Percentiles rank a stretch among this genome's conserved stretches.
Evolutionary conservation across 2,329 filamentous ascomycete genomes (phyloP).

Genomic region (Fonsecaea nubica): DNA sequence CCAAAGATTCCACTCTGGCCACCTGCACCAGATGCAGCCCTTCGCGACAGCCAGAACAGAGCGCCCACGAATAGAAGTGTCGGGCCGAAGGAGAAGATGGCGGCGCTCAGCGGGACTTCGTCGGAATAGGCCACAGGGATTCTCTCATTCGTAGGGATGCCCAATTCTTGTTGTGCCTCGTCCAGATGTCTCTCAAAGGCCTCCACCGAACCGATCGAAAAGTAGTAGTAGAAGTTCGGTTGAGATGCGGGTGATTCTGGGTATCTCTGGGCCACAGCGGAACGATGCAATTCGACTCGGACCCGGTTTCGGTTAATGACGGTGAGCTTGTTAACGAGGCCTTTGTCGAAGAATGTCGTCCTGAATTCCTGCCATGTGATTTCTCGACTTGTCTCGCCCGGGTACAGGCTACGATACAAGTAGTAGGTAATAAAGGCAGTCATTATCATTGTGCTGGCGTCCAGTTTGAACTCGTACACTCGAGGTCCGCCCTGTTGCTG

Average conservation of each 20-base stretch:
- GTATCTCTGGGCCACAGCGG: slow-evolving; percentile 73
- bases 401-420: slow-evolving; percentile 69
- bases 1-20: slow-evolving; percentile 83
- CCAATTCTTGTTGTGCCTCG: slow-evolving; percentile 83
- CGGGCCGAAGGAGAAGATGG: slow-evolving; percentile 81
- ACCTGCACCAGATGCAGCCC: slow-evolving; percentile 72
- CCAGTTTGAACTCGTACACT: slow-evolving; percentile 57
- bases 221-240: slow-evolving; percentile 82
- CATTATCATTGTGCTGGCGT: slow-evolving; percentile 63
- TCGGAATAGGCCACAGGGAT: slow-evolving; percentile 89
- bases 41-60: slow-evolving; percentile 78
- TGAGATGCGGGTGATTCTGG: slow-evolving; percentile 75
- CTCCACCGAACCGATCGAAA: slow-evolving; percentile 93
- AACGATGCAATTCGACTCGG: slow-evolving; percentile 78
- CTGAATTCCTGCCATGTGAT: slow-evolving; percentile 98
- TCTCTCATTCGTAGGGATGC: slow-evolving; percentile 83
- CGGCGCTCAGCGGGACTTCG: slow-evolving; percentile 75
- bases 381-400: slow-evolving; percentile 71
- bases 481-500: slow-evolving; percentile 49
- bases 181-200: slow-evolving; percentile 90
- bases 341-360: slow-evolving; percentile 92
- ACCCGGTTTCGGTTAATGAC: slow-evolving; percentile 80
- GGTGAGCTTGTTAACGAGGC: slow-evolving; percentile 88
- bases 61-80: slow-evolving; percentile 85
- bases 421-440: slow-evolving; percentile 68